Evolutionary conservation across 306 rosid species (phyloP).

Genomic region (Senna siamea): DNA sequence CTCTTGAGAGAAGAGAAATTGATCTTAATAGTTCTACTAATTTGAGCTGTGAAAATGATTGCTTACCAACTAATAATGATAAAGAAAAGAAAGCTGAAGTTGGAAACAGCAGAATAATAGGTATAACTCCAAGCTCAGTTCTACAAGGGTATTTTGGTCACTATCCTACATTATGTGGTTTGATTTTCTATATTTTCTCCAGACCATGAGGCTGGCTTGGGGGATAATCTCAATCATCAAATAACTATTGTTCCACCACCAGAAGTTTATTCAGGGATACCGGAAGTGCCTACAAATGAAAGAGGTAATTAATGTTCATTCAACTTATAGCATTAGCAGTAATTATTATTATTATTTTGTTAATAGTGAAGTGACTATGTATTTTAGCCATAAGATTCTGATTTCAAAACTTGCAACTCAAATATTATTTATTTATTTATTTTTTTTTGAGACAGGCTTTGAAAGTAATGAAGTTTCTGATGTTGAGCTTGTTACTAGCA

Average conservation of each 20-base stretch:
- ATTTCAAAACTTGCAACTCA: slow-evolving; percentile 39
- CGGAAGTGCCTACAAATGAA: slow-evolving; percentile 39
- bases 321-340: neutral
- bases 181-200: slow-evolving; percentile 38
- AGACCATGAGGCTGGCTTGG: slow-evolving; percentile 45
- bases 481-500: slow-evolving; percentile 41
- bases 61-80: slow-evolving; percentile 31
- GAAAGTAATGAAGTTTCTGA: slow-evolving; percentile 48
- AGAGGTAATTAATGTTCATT: slow-evolving; percentile 46
- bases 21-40: slow-evolving; percentile 36
- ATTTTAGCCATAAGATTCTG: slow-evolving; percentile 15
- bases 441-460: slow-evolving; percentile 38
- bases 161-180: neutral
- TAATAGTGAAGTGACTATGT: neutral
- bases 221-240: slow-evolving; percentile 32
- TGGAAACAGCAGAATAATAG: slow-evolving; percentile 28
- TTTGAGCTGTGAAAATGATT: slow-evolving; percentile 22
- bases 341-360: neutral
- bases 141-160: slow-evolving; percentile 9
- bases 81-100: slow-evolving; percentile 42
- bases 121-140: slow-evolving; percentile 44
- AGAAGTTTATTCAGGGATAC: slow-evolving; percentile 36
- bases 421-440: neutral
- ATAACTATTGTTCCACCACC: slow-evolving; percentile 19
- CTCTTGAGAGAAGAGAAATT: slow-evolving; percentile 29